Evolutionary conservation across 1,139 yeast genomes (phyloP).

Genomic region (Yamadazyma oceani): DNA sequence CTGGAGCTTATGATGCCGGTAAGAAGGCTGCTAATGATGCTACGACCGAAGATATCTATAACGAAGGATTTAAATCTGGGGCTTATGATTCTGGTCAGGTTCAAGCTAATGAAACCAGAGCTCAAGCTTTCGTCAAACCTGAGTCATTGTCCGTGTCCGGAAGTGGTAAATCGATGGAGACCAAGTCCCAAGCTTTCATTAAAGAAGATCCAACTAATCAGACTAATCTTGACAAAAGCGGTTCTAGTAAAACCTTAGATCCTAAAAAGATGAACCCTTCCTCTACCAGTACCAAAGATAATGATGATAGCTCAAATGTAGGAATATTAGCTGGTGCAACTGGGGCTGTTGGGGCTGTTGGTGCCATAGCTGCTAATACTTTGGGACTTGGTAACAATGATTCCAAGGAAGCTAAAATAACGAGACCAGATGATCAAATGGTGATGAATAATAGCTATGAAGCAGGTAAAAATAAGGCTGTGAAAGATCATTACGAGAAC

Average conservation of each 20-base stretch:
- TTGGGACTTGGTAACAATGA: slow-evolving; percentile 15
- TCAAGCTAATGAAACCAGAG: background rate
- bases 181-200: slow-evolving; percentile 6
- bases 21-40: slow-evolving; percentile 7
- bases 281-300: background rate
- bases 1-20: slow-evolving; percentile 10
- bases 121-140: slow-evolving; percentile 2
- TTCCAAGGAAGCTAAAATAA: slow-evolving; percentile 7
- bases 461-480: slow-evolving; percentile 17
- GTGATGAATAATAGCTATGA: slow-evolving; percentile 17
- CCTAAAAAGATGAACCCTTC: slow-evolving; percentile 7
- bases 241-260: slow-evolving; percentile 13
- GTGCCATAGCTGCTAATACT: slow-evolving; percentile 16
- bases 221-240: background rate
- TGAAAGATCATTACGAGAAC: slow-evolving; percentile 9
- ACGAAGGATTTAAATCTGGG: slow-evolving; percentile 20
- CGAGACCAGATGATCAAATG: slow-evolving; percentile 9
- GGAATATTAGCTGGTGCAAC: slow-evolving; percentile 17
- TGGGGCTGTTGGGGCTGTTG: slow-evolving; percentile 17
- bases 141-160: background rate
- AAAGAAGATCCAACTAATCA: slow-evolving; percentile 4
- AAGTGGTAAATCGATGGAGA: background rate
- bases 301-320: slow-evolving; percentile 6
- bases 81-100: slow-evolving; percentile 20
- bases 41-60: slow-evolving; percentile 19